phyloP scores from a whole-genome alignment of 306 rosid genomes.

The Potentilla sterilis region DNA sequence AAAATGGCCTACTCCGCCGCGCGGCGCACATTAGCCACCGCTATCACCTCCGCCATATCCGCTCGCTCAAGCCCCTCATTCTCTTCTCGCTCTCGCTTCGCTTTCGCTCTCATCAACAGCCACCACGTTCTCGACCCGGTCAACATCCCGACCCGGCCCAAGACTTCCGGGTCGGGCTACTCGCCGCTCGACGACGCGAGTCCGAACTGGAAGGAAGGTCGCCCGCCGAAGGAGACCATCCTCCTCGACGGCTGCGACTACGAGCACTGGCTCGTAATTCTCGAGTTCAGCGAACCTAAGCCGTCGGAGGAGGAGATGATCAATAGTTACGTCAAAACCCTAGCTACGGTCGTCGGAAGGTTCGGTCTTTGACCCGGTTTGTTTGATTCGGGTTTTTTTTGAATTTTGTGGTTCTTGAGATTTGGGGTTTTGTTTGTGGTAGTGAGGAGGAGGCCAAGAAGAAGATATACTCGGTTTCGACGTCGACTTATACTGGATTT shows the following conservation, averaged over 20 bases:
- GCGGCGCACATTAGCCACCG: slow-evolving; percentile 55
- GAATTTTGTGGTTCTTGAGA: background rate
- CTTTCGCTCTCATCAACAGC: slow-evolving; percentile 35
- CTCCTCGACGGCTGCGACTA: slow-evolving; percentile 93
- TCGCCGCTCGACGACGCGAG: slow-evolving; percentile 76
- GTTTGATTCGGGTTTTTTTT: background rate
- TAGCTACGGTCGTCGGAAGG: slow-evolving; percentile 79
- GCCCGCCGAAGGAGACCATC: slow-evolving; percentile 84
- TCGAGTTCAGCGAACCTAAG: slow-evolving; percentile 70
- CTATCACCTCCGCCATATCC: slow-evolving; percentile 37
- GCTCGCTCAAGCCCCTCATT: slow-evolving; percentile 23
- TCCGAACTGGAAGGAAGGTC: slow-evolving; percentile 93
- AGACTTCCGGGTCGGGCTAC: slow-evolving; percentile 68
- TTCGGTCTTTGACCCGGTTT: background rate
- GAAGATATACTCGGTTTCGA: slow-evolving; percentile 88
- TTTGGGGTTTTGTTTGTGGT: background rate
- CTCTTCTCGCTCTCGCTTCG: slow-evolving; percentile 44
- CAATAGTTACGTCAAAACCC: slow-evolving; percentile 69
- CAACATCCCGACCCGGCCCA: slow-evolving; percentile 37
- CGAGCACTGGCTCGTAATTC: slow-evolving; percentile 87
- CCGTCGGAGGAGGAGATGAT: slow-evolving; percentile 89
- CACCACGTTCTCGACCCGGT: slow-evolving; percentile 23
- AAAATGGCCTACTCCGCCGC: slow-evolving; percentile 63
- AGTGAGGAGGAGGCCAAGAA: slow-evolving; percentile 91
- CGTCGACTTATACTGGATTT: slow-evolving; percentile 67